Conservation (phyloP, 2,329 filamentous ascomycete genomes). For the Hysterium pulicare region DNA sequence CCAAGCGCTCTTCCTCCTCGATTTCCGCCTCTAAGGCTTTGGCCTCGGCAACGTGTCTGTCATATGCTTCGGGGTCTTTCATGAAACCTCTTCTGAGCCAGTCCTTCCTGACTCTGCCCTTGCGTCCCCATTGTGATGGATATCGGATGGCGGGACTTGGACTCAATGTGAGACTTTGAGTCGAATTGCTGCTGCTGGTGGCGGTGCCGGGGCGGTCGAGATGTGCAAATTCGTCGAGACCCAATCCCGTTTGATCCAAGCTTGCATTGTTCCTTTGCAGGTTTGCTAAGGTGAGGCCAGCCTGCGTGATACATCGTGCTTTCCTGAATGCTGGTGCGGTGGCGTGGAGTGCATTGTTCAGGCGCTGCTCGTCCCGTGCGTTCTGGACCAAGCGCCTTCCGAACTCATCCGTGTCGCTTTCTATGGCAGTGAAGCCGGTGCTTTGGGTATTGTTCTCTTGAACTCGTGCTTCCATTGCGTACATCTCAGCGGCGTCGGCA, state of each 20-base stretch:
- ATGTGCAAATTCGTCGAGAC: slow-evolving; percentile 14
- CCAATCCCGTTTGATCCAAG: slow-evolving; percentile 8
- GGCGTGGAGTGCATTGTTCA: slow-evolving; percentile 33
- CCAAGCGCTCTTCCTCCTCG: too few species aligned
- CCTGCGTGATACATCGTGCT: slow-evolving; percentile 38
- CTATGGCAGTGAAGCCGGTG: slow-evolving; percentile 26
- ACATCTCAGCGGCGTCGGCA: slow-evolving; percentile 13
- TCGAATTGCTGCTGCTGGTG: slow-evolving; percentile 34
- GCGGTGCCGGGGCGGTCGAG: slow-evolving; percentile 27
- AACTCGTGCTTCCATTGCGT: slow-evolving; percentile 19
- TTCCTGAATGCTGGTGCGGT: slow-evolving; percentile 41
- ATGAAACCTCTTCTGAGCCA: slow-evolving; percentile 47
- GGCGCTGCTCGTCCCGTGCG: slow-evolving; percentile 40
- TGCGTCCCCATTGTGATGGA: slow-evolving; percentile 48
- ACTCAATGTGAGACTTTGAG: too few species aligned
- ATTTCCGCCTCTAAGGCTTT: too few species aligned
- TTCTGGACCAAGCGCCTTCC: slow-evolving; percentile 44
- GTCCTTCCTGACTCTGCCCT: slow-evolving; percentile 37
- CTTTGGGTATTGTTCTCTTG: slow-evolving; percentile 22
- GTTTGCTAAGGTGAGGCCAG: slow-evolving; percentile 43
- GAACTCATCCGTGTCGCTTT: slow-evolving; percentile 47
- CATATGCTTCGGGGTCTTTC: too few species aligned
- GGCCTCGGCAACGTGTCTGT: too few species aligned
- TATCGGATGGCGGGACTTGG: slow-evolving; percentile 45
- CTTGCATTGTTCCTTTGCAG: slow-evolving; percentile 38